A percentile compares a stretch with the other conserved stretches of the same genome.
Evolutionary conservation across 768 basidiomycete species (phyloP).

Genomic region (Daedalea quercina): DNA sequence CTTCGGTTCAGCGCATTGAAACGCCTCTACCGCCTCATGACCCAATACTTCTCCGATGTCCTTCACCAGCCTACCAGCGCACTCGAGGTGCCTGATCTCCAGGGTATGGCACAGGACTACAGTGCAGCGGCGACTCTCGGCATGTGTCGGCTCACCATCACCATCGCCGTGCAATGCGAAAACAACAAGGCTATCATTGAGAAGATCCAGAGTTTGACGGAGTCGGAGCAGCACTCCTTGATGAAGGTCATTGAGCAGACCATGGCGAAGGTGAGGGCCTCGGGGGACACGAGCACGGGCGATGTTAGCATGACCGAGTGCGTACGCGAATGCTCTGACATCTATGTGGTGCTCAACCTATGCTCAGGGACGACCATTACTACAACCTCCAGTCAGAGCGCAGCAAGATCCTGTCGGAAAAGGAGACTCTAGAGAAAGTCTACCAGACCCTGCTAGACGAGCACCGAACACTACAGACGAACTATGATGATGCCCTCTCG

Average conservation of each 20-base stretch:
- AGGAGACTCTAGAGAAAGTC: constrained; percentile 79
- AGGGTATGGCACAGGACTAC: constrained; percentile 76
- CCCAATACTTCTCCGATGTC: constrained; percentile 81
- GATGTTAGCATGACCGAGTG: constrained; percentile 77
- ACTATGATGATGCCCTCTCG: constrained; percentile 65
- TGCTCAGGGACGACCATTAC: constrained; percentile 79
- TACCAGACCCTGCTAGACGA: constrained; percentile 74
- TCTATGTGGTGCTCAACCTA: constrained; percentile 2
- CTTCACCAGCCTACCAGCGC: constrained; percentile 72
- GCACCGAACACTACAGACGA: constrained; percentile 66
- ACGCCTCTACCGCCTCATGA: constrained; percentile 80
- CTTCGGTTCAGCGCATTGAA: constrained; percentile 79
- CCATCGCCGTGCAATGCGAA: constrained; percentile 84
- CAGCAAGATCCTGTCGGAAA: constrained; percentile 72
- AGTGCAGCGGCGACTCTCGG: constrained; percentile 58
- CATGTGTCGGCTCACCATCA: constrained; percentile 77
- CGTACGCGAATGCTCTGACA: constrained; percentile 21
- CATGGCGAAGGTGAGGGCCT: constrained; percentile 65
- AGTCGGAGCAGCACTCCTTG: constrained; percentile 78
- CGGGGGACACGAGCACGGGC: constrained; percentile 40
- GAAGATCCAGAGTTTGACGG: constrained; percentile 79
- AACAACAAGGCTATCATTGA: constrained; percentile 84
- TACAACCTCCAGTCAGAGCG: constrained; percentile 79
- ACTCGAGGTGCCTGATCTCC: constrained; percentile 84
- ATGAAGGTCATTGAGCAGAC: constrained; percentile 95